These are phyloP conservation scores for Botrytis paeoniae DNA, from an alignment of 2,329 filamentous ascomycete species.

Conservation along the genomic window DNA sequence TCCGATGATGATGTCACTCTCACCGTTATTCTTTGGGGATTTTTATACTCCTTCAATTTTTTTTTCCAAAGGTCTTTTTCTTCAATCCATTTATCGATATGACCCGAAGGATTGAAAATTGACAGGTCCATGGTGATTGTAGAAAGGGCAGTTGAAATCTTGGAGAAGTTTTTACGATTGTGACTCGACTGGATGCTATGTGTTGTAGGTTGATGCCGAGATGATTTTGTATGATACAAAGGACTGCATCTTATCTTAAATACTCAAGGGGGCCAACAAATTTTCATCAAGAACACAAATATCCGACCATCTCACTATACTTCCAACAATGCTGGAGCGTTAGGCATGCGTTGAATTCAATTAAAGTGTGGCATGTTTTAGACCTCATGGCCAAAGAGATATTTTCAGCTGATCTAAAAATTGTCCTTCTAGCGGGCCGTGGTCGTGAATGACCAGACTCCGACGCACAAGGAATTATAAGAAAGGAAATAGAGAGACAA, in stretches of 20 bases:
- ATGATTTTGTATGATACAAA: neutral
- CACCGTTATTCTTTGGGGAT: neutral
- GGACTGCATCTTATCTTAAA: neutral
- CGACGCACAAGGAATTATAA: neutral
- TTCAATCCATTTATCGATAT: neutral
- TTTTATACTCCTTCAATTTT: accelerated
- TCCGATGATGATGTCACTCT: too few species aligned
- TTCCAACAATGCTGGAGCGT: neutral
- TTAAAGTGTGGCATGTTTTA: neutral
- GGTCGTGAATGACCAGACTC: neutral
- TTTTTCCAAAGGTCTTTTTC: neutral
- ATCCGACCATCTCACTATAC: neutral
- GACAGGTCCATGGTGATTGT: neutral
- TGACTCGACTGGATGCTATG: neutral
- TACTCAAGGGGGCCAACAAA: neutral
- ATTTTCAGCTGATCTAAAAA: neutral
- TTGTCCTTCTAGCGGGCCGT: neutral
- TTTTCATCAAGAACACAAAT: neutral
- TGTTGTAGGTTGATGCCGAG: neutral
- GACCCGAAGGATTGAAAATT: too few species aligned
- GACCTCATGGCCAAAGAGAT: neutral
- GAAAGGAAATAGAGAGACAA: neutral
- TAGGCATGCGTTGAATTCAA: neutral
- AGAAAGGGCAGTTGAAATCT: too few species aligned
- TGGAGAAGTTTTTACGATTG: neutral